Percentiles rank a stretch among this genome's conserved stretches.
Evolutionary conservation across 768 basidiomycete species (phyloP).

Genomic region (Leccinum incarnatum): DNA sequence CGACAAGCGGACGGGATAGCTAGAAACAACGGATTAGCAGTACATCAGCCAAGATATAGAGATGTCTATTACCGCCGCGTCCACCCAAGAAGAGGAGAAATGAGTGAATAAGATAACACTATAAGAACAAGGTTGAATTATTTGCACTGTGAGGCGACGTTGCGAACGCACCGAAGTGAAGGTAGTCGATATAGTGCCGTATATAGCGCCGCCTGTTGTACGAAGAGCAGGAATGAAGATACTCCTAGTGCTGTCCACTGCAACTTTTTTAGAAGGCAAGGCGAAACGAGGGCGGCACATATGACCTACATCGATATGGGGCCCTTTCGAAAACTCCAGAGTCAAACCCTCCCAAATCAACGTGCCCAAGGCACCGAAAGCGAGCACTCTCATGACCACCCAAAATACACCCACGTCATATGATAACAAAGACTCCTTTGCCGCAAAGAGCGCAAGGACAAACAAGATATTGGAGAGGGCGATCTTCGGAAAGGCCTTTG

Average conservation of each 20-base stretch:
- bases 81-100: conserved; percentile 67
- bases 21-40: conserved; percentile 23
- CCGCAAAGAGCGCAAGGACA: conserved; percentile 57
- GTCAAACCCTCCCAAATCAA: conserved; percentile 60
- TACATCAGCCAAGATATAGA: conserved; percentile 41
- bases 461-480: conserved; percentile 58
- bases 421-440: conserved; percentile 65
- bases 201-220: conserved; percentile 66
- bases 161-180: conserved; percentile 54
- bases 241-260: conserved; percentile 73
- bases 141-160: background rate
- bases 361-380: conserved; percentile 65
- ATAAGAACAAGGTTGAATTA: conserved; percentile 2
- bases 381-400: conserved; percentile 71
- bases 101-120: conserved; percentile 71
- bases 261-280: conserved; percentile 9
- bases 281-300: background rate
- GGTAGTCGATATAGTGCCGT: conserved; percentile 68
- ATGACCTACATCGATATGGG: conserved; percentile 55
- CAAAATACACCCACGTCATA: conserved; percentile 72
- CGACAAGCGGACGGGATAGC: conserved; percentile 49
- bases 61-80: conserved; percentile 43
- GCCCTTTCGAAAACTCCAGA: conserved; percentile 51
- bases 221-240: conserved; percentile 62
- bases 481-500: conserved; percentile 52